Evolutionary conservation across 2,329 filamentous ascomycete genomes (phyloP).

Genomic region (Nigrospora sphaerica): DNA sequence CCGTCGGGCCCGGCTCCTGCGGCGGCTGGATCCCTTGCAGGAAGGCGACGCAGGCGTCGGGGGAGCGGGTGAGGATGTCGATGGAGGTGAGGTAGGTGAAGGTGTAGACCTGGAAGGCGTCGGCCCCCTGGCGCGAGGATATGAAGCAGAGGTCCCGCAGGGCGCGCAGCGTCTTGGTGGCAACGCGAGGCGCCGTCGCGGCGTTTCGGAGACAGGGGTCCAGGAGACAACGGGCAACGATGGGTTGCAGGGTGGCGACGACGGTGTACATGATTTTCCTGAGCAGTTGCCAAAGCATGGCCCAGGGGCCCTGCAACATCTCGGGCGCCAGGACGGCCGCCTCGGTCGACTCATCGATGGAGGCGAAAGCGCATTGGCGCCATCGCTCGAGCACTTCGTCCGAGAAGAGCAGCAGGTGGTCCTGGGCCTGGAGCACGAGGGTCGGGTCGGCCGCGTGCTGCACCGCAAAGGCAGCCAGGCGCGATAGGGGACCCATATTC

Average conservation of each 20-base stretch:
- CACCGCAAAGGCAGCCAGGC: slow-evolving; percentile 57
- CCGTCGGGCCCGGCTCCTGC: slow-evolving; percentile 48
- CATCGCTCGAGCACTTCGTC: slow-evolving; percentile 62
- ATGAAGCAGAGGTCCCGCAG: slow-evolving; percentile 79
- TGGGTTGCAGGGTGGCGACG: slow-evolving; percentile 67
- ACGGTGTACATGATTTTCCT: slow-evolving; percentile 69
- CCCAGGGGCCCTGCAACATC: slow-evolving; percentile 59
- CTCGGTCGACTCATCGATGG: slow-evolving; percentile 64
- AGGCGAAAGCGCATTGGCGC: slow-evolving; percentile 66
- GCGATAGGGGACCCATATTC: slow-evolving; percentile 61
- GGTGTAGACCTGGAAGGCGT: slow-evolving; percentile 73
- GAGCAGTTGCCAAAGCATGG: slow-evolving; percentile 67
- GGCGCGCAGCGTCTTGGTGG: slow-evolving; percentile 63
- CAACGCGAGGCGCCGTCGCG: slow-evolving; percentile 52
- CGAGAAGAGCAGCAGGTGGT: slow-evolving; percentile 61
- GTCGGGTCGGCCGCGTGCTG: slow-evolving; percentile 41
- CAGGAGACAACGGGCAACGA: slow-evolving; percentile 57
- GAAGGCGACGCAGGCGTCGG: slow-evolving; percentile 58
- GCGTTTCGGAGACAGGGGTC: slow-evolving; percentile 39
- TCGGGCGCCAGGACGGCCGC: slow-evolving; percentile 54
- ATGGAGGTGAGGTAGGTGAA: slow-evolving; percentile 79
- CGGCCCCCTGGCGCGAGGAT: slow-evolving; percentile 64
- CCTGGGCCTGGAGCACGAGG: slow-evolving; percentile 43
- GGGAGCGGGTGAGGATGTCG: slow-evolving; percentile 71
- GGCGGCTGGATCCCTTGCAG: slow-evolving; percentile 51